A percentile compares a stretch with the other conserved stretches of the same genome.
Conservation (phyloP, 768 basidiomycete genomes). For the Lactarius sp. region DNA sequence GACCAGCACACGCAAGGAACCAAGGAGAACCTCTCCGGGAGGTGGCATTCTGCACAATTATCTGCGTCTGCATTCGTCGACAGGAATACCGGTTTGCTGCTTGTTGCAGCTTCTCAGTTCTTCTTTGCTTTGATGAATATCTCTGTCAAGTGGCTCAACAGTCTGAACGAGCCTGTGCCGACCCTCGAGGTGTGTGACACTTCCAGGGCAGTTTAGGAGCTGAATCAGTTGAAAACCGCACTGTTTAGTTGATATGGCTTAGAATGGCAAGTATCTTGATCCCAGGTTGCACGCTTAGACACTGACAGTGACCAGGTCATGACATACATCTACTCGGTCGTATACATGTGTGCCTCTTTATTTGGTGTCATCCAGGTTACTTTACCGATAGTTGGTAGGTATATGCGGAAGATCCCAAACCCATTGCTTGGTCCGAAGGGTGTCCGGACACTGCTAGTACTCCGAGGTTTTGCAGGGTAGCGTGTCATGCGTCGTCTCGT, state of each 20-base stretch:
- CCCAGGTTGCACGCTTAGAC: slow-evolving; percentile 8
- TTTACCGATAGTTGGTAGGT: slow-evolving; percentile 28
- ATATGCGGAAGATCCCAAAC: slow-evolving; percentile 42
- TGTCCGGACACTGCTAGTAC: slow-evolving; percentile 50
- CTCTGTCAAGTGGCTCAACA: slow-evolving; percentile 57
- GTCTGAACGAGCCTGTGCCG: slow-evolving; percentile 52
- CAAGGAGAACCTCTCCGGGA: not conserved
- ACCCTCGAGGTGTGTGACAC: slow-evolving; percentile 45
- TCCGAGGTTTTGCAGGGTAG: slow-evolving; percentile 59
- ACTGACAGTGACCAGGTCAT: slow-evolving; percentile 37
- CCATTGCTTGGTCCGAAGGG: slow-evolving; percentile 67
- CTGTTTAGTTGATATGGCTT: slow-evolving; percentile 45
- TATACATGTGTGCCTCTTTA: slow-evolving; percentile 40
- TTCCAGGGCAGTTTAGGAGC: not conserved
- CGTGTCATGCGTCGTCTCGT: not conserved
- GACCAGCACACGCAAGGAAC: not conserved
- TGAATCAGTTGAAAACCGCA: not conserved
- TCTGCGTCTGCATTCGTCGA: slow-evolving; percentile 15
- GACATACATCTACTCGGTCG: slow-evolving; percentile 47
- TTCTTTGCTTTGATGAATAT: slow-evolving; percentile 60
- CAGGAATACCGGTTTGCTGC: slow-evolving; percentile 53
- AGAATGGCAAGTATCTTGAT: slow-evolving; percentile 46
- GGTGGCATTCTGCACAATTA: not conserved
- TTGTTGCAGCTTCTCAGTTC: slow-evolving; percentile 56
- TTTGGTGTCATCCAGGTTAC: not conserved